A percentile compares a stretch with the other conserved stretches of the same genome.
These are phyloP conservation scores for Tulasnella sp. DNA, from an alignment of 768 basidiomycete genomes.

Conservation along the genomic window DNA sequence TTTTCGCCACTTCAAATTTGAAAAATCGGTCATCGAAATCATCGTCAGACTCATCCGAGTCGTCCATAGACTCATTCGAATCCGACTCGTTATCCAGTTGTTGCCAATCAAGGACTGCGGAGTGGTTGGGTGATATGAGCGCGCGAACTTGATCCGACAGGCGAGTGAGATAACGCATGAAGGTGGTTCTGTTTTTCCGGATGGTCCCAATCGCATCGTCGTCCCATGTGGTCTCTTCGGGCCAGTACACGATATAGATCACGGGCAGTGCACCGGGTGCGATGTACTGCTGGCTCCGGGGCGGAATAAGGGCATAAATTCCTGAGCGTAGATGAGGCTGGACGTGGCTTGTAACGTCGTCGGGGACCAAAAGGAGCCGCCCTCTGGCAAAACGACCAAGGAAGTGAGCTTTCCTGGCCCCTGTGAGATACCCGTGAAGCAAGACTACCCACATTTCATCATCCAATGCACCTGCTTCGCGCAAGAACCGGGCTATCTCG, in stretches of 20 bases:
- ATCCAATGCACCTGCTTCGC: constrained; percentile 29
- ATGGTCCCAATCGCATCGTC: constrained; percentile 32
- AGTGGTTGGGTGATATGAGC: constrained; percentile 39
- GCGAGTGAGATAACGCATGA: constrained; percentile 53
- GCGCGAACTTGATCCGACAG: constrained; percentile 44
- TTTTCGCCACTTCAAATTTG: constrained; percentile 13
- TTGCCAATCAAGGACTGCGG: constrained; percentile 34
- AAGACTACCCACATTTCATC: constrained; percentile 31
- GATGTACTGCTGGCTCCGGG: too few relatives aligned
- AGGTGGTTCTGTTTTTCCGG: constrained; percentile 42
- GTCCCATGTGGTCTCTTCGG: constrained; percentile 38
- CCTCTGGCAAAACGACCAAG: too few relatives aligned
- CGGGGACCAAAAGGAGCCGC: too few relatives aligned
- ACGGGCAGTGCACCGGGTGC: constrained; percentile 19
- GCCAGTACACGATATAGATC: constrained; percentile 48
- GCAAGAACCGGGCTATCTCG: constrained; percentile 38
- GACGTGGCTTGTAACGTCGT: too few relatives aligned
- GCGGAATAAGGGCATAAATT: neutral
- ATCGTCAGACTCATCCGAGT: neutral
- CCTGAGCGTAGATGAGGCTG: too few relatives aligned
- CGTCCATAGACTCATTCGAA: neutral
- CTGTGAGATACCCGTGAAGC: too few relatives aligned
- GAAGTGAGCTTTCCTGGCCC: too few relatives aligned
- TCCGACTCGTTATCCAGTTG: constrained; percentile 6
- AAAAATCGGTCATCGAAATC: constrained; percentile 8